Base-by-base conservation (phyloP, 2,329 filamentous ascomycete species). In the Eutypa lata region DNA sequence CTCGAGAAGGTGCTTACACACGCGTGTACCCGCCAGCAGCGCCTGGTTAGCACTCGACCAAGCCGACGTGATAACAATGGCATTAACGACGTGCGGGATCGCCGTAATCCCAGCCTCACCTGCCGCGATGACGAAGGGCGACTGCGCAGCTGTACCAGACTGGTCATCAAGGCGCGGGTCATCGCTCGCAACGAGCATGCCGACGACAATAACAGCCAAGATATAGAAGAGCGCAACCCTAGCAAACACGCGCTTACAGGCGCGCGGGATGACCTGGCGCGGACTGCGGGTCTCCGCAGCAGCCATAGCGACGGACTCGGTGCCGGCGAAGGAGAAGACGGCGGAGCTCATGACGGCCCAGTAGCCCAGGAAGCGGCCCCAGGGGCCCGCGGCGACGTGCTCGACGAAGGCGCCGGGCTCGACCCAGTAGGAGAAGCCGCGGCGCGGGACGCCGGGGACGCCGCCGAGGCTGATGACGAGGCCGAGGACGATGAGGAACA, bases 11-110 rank as follows among this genome's bases (percentile, higher is more conserved):
- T n/a, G n/a, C n/a, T n/a, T n/a, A n/a, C n/a, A 71, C 33, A 83
- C 80, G 46, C 84, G 77, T 1, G 82, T 83, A 26, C 82, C 83
- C 1, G 81, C 73, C 40, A 77, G 73, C 33, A 91, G 73, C 62
- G 80, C 82, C 58, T 87, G 83, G 60, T 91, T 91, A 0, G 81
- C 84, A 0, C 87, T 79, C 0, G 87, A 90, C 71, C 83, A 86
- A 0, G 86, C 87, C 0, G 86, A 88, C 0, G 85, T 89, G 58
- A 91, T 77, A 60, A 92, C 86, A 24, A 91, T 77, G 35, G 87
- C 88, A 66, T 93, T 93, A 70, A 92, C 85, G 51, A 92, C 81
- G 6, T 83, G 84, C 0, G 87, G 86, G 4, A 91, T 79, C 7
- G 79, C 85, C 4, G 75, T 76, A 53, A 91, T 85, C 0, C 86